Base-by-base conservation (phyloP, 192 early-diverging fungal genomes). In the Backusella parvicylindrica region DNA sequence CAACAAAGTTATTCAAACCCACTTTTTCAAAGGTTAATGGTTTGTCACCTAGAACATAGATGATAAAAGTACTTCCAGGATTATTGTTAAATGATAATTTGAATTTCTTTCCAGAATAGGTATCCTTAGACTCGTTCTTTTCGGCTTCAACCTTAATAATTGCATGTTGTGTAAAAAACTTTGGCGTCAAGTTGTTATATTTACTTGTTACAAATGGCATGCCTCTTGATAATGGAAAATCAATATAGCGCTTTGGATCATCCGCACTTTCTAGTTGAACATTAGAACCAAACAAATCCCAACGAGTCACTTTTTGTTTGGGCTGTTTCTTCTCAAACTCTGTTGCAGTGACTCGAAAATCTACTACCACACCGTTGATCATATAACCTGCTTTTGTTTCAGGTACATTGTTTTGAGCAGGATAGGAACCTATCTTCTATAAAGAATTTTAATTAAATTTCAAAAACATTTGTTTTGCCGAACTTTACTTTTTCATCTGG, bases 191-290 rank as follows among this genome's bases (percentile, higher is more conserved):
- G n/a, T n/a, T 31, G 9, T 37, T 18, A 36, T 79, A 82, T 35
- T 71, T 41, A 32, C 64, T 68, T 26, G 81, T 82, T 47, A 82
- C 73, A 60, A 73, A 82, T 3, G 76, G 49, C 77, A 78, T 82
- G 32, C 81, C 81, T 31, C 77, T 64, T 0, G 66, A 23, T 21
- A 82, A 36, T 15, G 81, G 81, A 40, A 82, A 82, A 6, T 64
- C 63, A 35, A 82, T 70, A 21, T 28, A 15, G 26, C 53, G 32
- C 12, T 49, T 38, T 16, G 64, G 11, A 43, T 72, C 71, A 12
- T 64, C 37, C 33, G 47, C 8, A 30, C 21, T 70, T 2, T 65
- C 67, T 23, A 82, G 32, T 37, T 64, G 40, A 6, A 82, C 3
- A 16, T 43, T 66, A 23, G 81, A 71, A 15, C 72, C 28, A 40